Base-by-base conservation (phyloP, 305 asterid genomes). In the Fraxinus dipetala region DNA sequence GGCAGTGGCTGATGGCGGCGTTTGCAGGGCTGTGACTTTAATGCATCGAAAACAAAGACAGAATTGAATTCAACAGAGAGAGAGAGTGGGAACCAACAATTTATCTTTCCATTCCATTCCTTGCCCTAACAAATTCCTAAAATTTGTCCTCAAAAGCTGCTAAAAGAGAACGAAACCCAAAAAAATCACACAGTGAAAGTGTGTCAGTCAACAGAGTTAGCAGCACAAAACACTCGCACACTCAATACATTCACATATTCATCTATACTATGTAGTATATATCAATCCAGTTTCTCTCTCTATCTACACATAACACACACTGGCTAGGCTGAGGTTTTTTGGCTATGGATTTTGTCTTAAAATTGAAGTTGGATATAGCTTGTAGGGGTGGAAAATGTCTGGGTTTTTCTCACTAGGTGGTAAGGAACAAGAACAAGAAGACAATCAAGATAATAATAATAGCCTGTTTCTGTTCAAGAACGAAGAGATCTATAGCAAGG, bases 1-100 rank as follows among this genome's bases (percentile, higher is more conserved):
- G 90, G 72, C 91, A 90, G 96, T 85, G 89, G 85, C 96, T 85
- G 87, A 88, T 91, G 98, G 98, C 98, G 98, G 98, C 98, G 95
- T 90, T 90, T 88, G 97, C 98, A 95, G 98, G 86, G 89, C 93
- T 85, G 93, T 86, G 88, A 90, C 86, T 90, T 93, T 90, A 95
- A 90, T 92, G 94, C 90, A 83, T 79, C 83, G 54, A 77, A 87
- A 31, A 54, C 76, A 69, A 73, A 90, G 78, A 87, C 87, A 76
- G 78, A 79, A 85, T 85, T 88, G 82, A 88, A 83, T 84, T 84
- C 78, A 76, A 38, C 0, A 73, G 80, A 51, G 70, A 26, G 14
- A 9, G 72, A 63, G 31, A 77, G 83, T 48, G 82, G 20, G 67
- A 75, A 22, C 74, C 54, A 74, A 80, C 45, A 51, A 54, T 22